Conservation (phyloP, 2,329 filamentous ascomycete species). For the Emmonsia crescens region DNA sequence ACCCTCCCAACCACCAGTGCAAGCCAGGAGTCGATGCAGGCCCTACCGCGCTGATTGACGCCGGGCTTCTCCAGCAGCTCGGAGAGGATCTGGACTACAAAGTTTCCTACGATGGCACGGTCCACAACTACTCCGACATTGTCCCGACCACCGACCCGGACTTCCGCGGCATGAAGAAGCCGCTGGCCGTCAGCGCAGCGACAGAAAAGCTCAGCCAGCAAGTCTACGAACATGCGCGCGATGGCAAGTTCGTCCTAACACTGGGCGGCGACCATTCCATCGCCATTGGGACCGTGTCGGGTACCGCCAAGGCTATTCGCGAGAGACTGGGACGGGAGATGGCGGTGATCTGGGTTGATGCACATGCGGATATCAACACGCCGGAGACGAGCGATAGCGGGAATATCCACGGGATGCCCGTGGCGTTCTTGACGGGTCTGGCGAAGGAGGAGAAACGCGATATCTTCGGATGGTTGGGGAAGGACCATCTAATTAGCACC, state of each 20-base stretch:
- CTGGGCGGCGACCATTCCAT: slow-evolving; percentile 95
- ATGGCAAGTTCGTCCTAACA: slow-evolving; percentile 81
- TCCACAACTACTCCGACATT: slow-evolving; percentile 71
- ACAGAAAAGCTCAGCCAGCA: slow-evolving; percentile 69
- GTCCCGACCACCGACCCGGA: slow-evolving; percentile 62
- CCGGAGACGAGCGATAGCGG: slow-evolving; percentile 82
- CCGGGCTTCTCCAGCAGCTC: slow-evolving; percentile 75
- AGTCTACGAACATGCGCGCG: slow-evolving; percentile 73
- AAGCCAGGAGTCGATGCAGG: slow-evolving; percentile 88
- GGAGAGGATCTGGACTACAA: slow-evolving; percentile 78
- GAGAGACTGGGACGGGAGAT: slow-evolving; percentile 73
- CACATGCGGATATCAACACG: slow-evolving; percentile 95
- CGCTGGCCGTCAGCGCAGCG: slow-evolving; percentile 72
- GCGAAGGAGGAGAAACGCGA: slow-evolving; percentile 65
- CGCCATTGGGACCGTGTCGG: slow-evolving; percentile 85
- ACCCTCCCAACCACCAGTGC: slow-evolving; percentile 43
- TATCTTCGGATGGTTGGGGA: slow-evolving; percentile 79
- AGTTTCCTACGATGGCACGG: slow-evolving; percentile 68
- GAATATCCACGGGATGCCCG: slow-evolving; percentile 97
- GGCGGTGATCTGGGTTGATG: slow-evolving; percentile 97
- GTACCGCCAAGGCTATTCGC: slow-evolving; percentile 72
- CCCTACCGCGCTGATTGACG: slow-evolving; percentile 76
- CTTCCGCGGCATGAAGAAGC: slow-evolving; percentile 89
- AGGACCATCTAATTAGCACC: slow-evolving; percentile 48
- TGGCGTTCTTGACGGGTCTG: slow-evolving; percentile 80